Evolutionary conservation across 352 stramenopile species (phyloP), one percentile per base, ranked within the genome.

Genomic region (Globisporangium abappressorium): DNA sequence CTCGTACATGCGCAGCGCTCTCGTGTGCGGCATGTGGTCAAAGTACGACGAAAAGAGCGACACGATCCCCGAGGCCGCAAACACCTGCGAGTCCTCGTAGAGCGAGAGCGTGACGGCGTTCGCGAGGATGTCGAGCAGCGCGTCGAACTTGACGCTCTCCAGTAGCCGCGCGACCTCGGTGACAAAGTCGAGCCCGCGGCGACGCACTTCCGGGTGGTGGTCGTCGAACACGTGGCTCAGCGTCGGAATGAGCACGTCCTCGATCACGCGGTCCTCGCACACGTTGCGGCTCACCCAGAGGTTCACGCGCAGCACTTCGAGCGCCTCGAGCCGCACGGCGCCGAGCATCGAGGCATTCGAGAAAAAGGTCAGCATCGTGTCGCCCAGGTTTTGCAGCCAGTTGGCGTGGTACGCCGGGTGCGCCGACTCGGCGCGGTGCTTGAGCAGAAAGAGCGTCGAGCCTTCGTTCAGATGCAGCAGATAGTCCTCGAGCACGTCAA

Each of bases 81-180:
- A 71, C 22, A 89, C 62, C 46, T 95, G 88, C 26, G 87, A 71
- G 55, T 97, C 84, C 64, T 88, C 79, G 59, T 85, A 82, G 7
- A 66, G 75, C n/a, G 89, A 87, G 26, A 89, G 60, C 24, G 76
- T 74, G 54, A 94, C 80, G 5, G 86, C 82, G 51, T 76, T 91
- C 33, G 89, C 81, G 26, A 96, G 67, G 24, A 95, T 86, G 41
- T 95, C 87, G 12, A 96, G 72, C 14, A 96, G 66, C 6, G 80
- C 71, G 33, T 94, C 85, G 70, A 95, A 96, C 47, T 91, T 91
- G 8, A 85, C 71, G 65, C 84, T 94, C 69, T 95, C 87, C n/a
- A 93, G 64, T 26, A 89, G 80, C 8, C 85, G 77, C 4, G 86
- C 82, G 2, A 93, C 81, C 43, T 88, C 78, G 20, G 83, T 90